Evolutionary conservation across 306 rosid species (phyloP).

Genomic region (Cercis canadensis): DNA sequence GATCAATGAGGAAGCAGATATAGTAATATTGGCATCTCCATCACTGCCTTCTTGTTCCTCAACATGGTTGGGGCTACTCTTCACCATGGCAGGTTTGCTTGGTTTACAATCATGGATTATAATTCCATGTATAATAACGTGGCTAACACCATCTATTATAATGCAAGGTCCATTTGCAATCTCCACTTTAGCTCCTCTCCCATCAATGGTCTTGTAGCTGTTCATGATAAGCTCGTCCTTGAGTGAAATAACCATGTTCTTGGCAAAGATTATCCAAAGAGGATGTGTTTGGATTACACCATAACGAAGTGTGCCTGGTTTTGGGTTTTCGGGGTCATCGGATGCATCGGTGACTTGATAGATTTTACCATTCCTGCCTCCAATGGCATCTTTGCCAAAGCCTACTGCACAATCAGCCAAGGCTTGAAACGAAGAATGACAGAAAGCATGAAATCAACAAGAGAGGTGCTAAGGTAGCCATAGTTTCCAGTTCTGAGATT

Average conservation of each 20-base stretch:
- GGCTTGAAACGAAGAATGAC: constrained; percentile 40
- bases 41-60: constrained; percentile 70
- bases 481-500: neutral
- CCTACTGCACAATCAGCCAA: constrained; percentile 73
- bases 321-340: constrained; percentile 68
- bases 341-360: constrained; percentile 65
- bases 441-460: constrained; percentile 45
- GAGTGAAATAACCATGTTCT: constrained; percentile 64
- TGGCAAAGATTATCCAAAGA: constrained; percentile 71
- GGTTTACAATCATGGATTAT: constrained; percentile 83
- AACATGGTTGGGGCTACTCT: constrained; percentile 58
- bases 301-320: constrained; percentile 76
- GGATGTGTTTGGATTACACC: constrained; percentile 77
- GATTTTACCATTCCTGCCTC: constrained; percentile 65
- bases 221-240: constrained; percentile 78
- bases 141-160: constrained; percentile 70
- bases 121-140: constrained; percentile 85
- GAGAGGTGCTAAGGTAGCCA: constrained; percentile 50
- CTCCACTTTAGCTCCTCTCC: constrained; percentile 80
- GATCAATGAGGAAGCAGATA: constrained; percentile 75
- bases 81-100: constrained; percentile 54
- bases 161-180: constrained; percentile 84
- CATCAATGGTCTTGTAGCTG: constrained; percentile 86
- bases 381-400: constrained; percentile 70
- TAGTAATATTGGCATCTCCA: constrained; percentile 68